Percentiles rank a stretch among this genome's conserved stretches.
phyloP scores from a whole-genome alignment of 179 eudicot genomes.

The Silene vulgaris region DNA sequence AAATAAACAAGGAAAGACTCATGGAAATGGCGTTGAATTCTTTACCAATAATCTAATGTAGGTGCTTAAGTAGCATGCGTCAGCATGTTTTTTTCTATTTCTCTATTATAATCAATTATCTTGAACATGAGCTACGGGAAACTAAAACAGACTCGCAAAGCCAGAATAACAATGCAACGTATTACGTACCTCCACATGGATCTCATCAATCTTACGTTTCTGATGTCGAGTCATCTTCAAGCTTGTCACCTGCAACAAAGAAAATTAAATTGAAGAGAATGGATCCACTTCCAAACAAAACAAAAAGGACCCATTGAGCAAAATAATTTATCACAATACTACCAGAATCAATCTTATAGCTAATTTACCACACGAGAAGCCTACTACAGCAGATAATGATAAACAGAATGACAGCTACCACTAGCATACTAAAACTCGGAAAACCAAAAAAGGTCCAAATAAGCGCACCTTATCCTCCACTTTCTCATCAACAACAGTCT shows the following conservation, averaged over 20 bases:
- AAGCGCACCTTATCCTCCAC: slow-evolving; percentile 87
- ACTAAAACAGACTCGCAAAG: background rate
- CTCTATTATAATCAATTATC: background rate
- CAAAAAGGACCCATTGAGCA: background rate
- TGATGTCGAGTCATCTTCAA: slow-evolving; percentile 98
- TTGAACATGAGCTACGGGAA: background rate
- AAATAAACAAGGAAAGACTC: background rate
- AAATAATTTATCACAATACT: background rate
- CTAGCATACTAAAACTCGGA: background rate
- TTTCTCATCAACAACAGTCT: slow-evolving; percentile 86
- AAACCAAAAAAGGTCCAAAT: background rate
- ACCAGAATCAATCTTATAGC: background rate
- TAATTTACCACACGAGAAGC: background rate
- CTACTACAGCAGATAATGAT: background rate
- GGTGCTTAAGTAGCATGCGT: background rate
- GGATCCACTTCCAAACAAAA: no score
- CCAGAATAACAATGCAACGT: slow-evolving; percentile 1
- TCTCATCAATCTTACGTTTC: slow-evolving; percentile 93
- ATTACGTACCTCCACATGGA: slow-evolving; percentile 91
- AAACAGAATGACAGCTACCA: background rate
- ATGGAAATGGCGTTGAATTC: background rate
- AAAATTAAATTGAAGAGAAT: background rate
- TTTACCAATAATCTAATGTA: background rate
- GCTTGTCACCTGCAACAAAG: slow-evolving; percentile 58
- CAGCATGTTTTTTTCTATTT: no score